Evolutionary conservation across 768 basidiomycete species (phyloP).

Genomic region (Symmetrospora coprosmae): DNA sequence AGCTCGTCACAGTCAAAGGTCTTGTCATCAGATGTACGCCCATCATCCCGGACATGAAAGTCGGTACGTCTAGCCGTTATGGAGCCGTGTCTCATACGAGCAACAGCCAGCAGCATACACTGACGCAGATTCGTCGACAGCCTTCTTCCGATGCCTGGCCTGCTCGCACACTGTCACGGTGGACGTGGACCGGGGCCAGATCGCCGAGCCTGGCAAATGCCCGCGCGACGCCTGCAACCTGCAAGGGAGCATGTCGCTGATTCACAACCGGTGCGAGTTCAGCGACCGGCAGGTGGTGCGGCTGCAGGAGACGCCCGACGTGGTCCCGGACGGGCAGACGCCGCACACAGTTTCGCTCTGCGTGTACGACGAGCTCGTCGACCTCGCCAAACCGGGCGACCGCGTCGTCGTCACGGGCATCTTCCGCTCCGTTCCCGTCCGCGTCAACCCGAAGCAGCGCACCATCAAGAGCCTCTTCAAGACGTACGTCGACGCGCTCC

Average conservation of each 20-base stretch:
- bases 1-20: constrained; percentile 87
- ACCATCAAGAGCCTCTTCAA: constrained; percentile 92
- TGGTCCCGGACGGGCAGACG: constrained; percentile 93
- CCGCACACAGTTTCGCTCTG: constrained; percentile 93
- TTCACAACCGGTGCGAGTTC: constrained; percentile 94
- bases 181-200: constrained; percentile 95
- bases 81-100: neutral
- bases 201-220: constrained; percentile 79
- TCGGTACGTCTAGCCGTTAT: constrained; percentile 35
- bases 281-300: constrained; percentile 89
- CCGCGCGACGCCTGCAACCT: constrained; percentile 83
- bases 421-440: constrained; percentile 86
- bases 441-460: constrained; percentile 80
- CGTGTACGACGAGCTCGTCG: constrained; percentile 96
- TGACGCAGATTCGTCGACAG: constrained; percentile 38
- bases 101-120: too few relatives aligned
- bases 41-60: constrained; percentile 98
- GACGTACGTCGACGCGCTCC: constrained; percentile 91
- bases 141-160: constrained; percentile 91
- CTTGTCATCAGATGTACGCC: constrained; percentile 94
- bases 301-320: constrained; percentile 93
- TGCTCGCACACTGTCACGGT: constrained; percentile 95
- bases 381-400: constrained; percentile 91
- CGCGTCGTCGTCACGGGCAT: constrained; percentile 80
- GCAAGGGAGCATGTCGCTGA: constrained; percentile 77